These are phyloP conservation scores for Oryza coarctata DNA, from an alignment of 176 grass and related monocot species.

Conservation along the genomic window DNA sequence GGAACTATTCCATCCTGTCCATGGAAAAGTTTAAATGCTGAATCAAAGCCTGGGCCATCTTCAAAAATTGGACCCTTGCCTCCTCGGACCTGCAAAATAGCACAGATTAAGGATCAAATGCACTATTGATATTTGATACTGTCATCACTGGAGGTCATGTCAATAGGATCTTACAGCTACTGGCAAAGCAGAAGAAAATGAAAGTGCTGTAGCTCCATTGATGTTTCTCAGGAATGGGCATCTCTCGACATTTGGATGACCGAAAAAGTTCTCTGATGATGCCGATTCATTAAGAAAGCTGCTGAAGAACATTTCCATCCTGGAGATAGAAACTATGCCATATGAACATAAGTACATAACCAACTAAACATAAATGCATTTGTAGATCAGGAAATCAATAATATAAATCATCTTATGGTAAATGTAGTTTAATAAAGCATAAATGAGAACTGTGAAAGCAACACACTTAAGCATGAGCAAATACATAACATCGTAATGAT, in stretches of 20 bases:
- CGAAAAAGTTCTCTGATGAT: constrained; percentile 47
- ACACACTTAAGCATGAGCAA: neutral
- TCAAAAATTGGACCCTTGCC: constrained; percentile 75
- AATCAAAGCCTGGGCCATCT: constrained; percentile 70
- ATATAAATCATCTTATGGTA: constrained; percentile 9
- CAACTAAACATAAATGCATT: neutral
- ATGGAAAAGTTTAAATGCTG: constrained; percentile 79
- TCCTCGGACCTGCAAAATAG: constrained; percentile 42
- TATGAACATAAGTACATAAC: constrained; percentile 24
- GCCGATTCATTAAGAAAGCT: constrained; percentile 48
- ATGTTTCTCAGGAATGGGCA: constrained; percentile 84
- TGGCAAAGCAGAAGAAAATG: constrained; percentile 61
- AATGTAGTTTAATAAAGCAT: neutral
- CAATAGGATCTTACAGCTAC: constrained; percentile 48
- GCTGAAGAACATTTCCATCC: constrained; percentile 70
- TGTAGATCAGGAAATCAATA: neutral
- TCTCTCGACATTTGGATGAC: constrained; percentile 52
- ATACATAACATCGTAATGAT: neutral
- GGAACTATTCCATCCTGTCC: constrained; percentile 71
- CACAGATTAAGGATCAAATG: constrained; percentile 19
- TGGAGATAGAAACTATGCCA: constrained; percentile 19
- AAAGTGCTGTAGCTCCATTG: constrained; percentile 52
- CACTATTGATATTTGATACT: neutral
- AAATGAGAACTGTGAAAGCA: neutral
- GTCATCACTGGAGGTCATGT: neutral